Base-by-base conservation (phyloP, 768 basidiomycete genomes). In the Hortiboletus campestris region DNA sequence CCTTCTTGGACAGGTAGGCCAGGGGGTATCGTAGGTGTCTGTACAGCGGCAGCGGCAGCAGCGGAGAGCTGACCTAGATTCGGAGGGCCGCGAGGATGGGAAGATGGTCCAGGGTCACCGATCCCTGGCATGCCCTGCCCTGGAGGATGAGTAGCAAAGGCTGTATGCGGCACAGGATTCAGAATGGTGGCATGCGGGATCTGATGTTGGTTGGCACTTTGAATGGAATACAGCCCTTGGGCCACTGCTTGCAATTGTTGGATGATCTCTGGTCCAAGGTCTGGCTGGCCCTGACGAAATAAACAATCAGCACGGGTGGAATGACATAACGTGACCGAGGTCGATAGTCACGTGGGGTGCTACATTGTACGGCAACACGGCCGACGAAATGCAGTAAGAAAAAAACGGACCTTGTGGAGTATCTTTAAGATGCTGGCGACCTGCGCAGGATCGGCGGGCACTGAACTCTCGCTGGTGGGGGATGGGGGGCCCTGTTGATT, bases 31-130 rank as follows among this genome's bases (percentile, higher is more conserved):
- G 61, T 34, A 2, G 69, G 58, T 7, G 79, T 75, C 53, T 80
- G 79, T 66, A 82, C 75, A 0, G 78, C 80, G 19, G 79, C 80
- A 2, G 64, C 70, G 14, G 65, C 71, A 8, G 60, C 68, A 0
- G 80, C 79, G 34, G 80, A 80, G 57, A 85, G 72, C 51, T 85
- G 84, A 13, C 82, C 83, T 1, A 85, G 74, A 53, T 80, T 82
- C 6, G 85, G 86, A 4, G 85, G 85, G 0, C 85, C 86, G 6
- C 82, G 80, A 6, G 84, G 85, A 62, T 87, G 86, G 0, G 84
- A 84, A 4, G 86, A 87, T n/a, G 86, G 84, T 9, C 86, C 86
- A 3, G 85, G 84, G 56, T 88, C 85, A 35, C 80, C 80, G 46
- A 85, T 79, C 19, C 79, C 79, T 17, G 83, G 78, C 31, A 83